A percentile compares a stretch with the other conserved stretches of the same genome.
These are phyloP conservation scores for Hamigera avellanea DNA, from an alignment of 495 filamentous ascomycete species.

Conservation along the genomic window DNA sequence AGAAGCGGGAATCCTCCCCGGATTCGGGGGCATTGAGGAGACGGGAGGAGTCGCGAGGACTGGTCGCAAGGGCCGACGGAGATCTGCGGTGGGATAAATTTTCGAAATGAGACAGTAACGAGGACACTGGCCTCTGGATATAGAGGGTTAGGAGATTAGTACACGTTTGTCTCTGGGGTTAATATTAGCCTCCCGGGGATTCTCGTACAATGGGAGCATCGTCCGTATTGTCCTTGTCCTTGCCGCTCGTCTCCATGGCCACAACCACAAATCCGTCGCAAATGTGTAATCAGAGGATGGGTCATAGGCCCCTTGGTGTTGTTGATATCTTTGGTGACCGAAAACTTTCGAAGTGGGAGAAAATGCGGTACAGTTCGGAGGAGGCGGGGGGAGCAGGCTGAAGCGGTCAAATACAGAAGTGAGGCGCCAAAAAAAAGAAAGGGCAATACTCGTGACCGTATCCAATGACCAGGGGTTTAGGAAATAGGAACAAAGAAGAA, in stretches of 20 bases:
- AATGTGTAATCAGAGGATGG: slow-evolving; percentile 9
- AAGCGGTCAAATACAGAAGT: too few species aligned
- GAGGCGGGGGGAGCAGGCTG: too few species aligned
- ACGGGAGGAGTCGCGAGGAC: too few species aligned
- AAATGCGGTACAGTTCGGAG: too few species aligned
- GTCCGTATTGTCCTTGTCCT: slow-evolving; percentile 28
- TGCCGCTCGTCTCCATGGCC: slow-evolving; percentile 29
- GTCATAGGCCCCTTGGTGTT: slow-evolving; percentile 17
- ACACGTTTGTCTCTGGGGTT: slow-evolving; percentile 4
- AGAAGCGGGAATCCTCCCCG: slow-evolving; percentile 33
- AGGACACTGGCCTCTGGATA: slow-evolving; percentile 67
- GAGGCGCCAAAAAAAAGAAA: too few species aligned
- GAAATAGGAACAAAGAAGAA: too few species aligned
- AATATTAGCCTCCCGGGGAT: background rate
- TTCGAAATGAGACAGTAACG: slow-evolving; percentile 86
- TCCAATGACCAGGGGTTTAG: too few species aligned
- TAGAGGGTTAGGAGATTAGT: slow-evolving; percentile 8
- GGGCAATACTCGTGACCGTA: too few species aligned
- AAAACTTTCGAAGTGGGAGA: too few species aligned
- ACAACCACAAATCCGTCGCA: slow-evolving; percentile 18
- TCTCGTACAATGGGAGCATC: slow-evolving; percentile 34
- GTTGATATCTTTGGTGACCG: too few species aligned
- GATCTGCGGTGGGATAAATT: slow-evolving; percentile 52
- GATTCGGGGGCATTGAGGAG: slow-evolving; percentile 29
- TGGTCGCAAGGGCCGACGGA: slow-evolving; percentile 17